A percentile compares a stretch with the other conserved stretches of the same genome.
These are phyloP conservation scores for Kwoniella sp. DNA, from an alignment of 768 basidiomycete species.

Conservation along the genomic window DNA sequence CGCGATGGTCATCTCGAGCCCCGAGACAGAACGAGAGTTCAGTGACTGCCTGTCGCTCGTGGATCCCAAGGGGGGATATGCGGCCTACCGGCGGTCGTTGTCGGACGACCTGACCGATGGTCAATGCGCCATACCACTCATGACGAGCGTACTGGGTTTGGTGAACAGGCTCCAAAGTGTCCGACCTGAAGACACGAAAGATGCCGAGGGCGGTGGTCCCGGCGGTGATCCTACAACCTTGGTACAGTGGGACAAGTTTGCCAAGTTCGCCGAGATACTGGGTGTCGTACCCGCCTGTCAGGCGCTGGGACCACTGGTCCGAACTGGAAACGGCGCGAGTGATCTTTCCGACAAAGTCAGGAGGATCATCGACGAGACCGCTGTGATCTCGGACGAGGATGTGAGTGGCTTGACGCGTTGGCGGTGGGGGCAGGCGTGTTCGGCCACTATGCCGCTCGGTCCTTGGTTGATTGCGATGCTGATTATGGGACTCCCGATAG, in stretches of 20 bases:
- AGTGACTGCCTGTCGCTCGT: constrained; percentile 80
- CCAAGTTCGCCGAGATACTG: constrained; percentile 83
- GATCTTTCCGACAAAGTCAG: constrained; percentile 22
- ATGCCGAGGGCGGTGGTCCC: too few species aligned
- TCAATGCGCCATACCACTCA: constrained; percentile 76
- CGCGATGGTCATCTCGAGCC: constrained; percentile 65
- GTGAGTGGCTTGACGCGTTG: too few species aligned
- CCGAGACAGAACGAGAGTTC: constrained; percentile 67
- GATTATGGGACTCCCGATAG: background rate
- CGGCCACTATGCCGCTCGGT: background rate
- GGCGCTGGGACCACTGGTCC: constrained; percentile 52
- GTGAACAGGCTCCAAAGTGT: constrained; percentile 74
- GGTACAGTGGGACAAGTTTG: constrained; percentile 96
- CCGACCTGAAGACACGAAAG: constrained; percentile 60
- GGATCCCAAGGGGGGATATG: constrained; percentile 73
- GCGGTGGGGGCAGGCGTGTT: too few species aligned
- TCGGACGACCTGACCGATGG: constrained; percentile 62
- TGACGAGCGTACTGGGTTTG: constrained; percentile 82
- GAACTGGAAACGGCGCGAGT: too few species aligned
- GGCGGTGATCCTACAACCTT: too few species aligned
- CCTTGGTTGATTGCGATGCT: background rate
- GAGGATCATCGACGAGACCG: constrained; percentile 35
- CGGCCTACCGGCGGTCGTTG: constrained; percentile 84
- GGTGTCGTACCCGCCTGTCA: constrained; percentile 73
- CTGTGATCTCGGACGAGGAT: constrained; percentile 40